phyloP scores from a whole-genome alignment of 2,329 filamentous ascomycete genomes.

The Teratosphaeria epicoccoides region DNA sequence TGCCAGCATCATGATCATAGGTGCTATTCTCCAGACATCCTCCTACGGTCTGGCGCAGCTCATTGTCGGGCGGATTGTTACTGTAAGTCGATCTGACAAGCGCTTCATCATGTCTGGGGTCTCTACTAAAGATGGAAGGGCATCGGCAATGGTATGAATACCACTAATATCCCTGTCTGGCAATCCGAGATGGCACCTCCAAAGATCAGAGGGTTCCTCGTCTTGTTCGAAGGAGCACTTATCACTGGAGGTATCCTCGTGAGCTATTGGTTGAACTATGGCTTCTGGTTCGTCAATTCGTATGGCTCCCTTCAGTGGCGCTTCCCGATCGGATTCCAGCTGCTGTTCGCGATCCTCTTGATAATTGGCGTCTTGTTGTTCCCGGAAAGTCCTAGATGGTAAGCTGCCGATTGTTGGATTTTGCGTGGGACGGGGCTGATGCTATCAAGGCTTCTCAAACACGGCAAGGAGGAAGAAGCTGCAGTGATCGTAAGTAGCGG shows the following conservation, averaged over 20 bases:
- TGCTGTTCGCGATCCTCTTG: constrained; percentile 15
- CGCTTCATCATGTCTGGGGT: no score
- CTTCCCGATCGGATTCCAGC: constrained; percentile 20
- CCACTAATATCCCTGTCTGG: constrained; percentile 5
- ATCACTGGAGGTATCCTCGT: constrained; percentile 27
- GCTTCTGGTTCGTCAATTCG: constrained; percentile 16
- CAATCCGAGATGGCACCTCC: constrained; percentile 5
- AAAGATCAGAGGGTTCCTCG: constrained; percentile 3
- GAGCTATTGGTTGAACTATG: constrained; percentile 7
- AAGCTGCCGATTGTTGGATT: neutral
- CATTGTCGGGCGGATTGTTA: constrained; percentile 4
- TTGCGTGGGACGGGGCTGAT: neutral
- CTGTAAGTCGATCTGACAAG: no score
- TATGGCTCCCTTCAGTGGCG: constrained; percentile 19
- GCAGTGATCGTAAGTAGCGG: no score
- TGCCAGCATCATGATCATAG: constrained; percentile 2
- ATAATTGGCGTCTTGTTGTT: constrained; percentile 13
- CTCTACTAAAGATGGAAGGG: no score
- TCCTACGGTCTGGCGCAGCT: constrained; percentile 5
- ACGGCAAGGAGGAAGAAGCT: constrained; percentile 24
- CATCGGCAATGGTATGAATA: neutral
- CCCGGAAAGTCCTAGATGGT: constrained; percentile 22
- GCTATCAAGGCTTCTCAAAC: constrained; percentile 16
- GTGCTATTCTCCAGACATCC: constrained; percentile 3
- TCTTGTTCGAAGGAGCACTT: constrained; percentile 4